A percentile compares a stretch with the other conserved stretches of the same genome.
Conservation (phyloP, 2,329 filamentous ascomycete genomes). For the Sporothrix brasiliensis region DNA sequence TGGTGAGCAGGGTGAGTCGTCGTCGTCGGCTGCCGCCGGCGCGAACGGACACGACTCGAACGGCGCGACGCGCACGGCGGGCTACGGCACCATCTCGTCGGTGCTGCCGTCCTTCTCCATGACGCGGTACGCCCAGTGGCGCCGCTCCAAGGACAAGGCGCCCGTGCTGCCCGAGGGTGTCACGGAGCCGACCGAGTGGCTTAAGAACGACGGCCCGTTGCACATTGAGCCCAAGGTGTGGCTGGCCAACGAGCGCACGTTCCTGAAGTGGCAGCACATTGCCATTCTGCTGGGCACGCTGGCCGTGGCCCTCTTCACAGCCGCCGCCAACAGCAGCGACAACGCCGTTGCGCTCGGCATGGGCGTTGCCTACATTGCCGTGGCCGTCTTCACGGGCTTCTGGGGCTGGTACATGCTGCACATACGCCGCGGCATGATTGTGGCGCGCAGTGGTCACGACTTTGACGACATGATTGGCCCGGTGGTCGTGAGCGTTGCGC, state of each 20-base stretch:
- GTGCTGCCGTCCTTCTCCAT: slow-evolving; percentile 83
- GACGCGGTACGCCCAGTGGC: slow-evolving; percentile 70
- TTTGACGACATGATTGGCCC: slow-evolving; percentile 90
- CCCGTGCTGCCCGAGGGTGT: slow-evolving; percentile 77
- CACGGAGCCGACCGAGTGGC: slow-evolving; percentile 79
- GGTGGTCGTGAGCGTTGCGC: slow-evolving; percentile 75
- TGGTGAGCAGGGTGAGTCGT: slow-evolving; percentile 10
- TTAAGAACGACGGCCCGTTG: slow-evolving; percentile 91
- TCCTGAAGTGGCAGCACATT: slow-evolving; percentile 98
- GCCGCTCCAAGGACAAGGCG: slow-evolving; percentile 53
- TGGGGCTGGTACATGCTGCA: slow-evolving; percentile 91
- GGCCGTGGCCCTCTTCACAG: slow-evolving; percentile 84
- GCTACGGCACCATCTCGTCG: slow-evolving; percentile 63
- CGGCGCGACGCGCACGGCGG: slow-evolving; percentile 29
- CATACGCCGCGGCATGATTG: slow-evolving; percentile 74
- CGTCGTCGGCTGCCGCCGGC: not conserved
- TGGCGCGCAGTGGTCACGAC: slow-evolving; percentile 83
- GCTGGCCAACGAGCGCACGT: slow-evolving; percentile 97
- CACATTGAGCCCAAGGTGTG: slow-evolving; percentile 97
- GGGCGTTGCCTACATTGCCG: slow-evolving; percentile 78
- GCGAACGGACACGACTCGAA: slow-evolving; percentile 13
- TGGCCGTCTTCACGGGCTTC: slow-evolving; percentile 78
- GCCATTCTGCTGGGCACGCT: slow-evolving; percentile 82
- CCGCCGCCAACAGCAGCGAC: slow-evolving; percentile 63
- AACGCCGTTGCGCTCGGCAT: slow-evolving; percentile 76